Base-by-base conservation (phyloP, 2,329 filamentous ascomycete species). In the Fusarium guadeloupense region DNA sequence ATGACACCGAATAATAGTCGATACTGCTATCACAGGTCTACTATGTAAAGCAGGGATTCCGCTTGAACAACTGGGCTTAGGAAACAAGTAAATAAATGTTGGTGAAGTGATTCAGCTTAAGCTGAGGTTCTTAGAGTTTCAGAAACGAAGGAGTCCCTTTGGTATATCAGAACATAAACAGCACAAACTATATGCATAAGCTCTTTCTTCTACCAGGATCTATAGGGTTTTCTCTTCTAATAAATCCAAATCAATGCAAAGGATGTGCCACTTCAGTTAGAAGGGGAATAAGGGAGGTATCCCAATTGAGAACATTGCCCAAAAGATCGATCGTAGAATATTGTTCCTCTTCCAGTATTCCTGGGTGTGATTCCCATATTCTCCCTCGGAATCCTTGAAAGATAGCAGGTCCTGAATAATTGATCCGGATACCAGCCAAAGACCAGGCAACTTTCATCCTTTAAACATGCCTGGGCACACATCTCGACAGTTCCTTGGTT, bases 251-350 rank as follows among this genome's bases (percentile, higher is more conserved):
- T 19, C 16, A 4, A 12, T 34, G 3, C 12, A 19, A 12, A 17
- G 19, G 9, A 10, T 16, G 5, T 17, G 14, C 6, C 33, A 10
- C 10, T 16, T 34, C 33, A 34, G 6, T 16, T 34, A 9, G 33
- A 34, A 34, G 33, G 21, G 38, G 12, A 6, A 30, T 26, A 40
- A 5, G 49, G 34, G 6, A 23, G 23, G 13, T 34, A 54, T 26
- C 39, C 39, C 19, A 54, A 20, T 3, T 35, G 13, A 17, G 26
- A 54, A 19, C 39, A 40, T 28, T 39, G 17, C 49, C 48, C 26
- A 38, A 48, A 55, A 16, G 49, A 54, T 25, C 19, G 21, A 9
- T 46, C 40, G 19, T 54, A 46, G 33, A 55, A 47, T 6, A 25
- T 9, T 5, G 3, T 9, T 21, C 49, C 49, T 14, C 49, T 35